A percentile compares a stretch with the other conserved stretches of the same genome.
Conservation (phyloP, 2,329 filamentous ascomycete genomes). For the Arthrobotrys sinensis region DNA sequence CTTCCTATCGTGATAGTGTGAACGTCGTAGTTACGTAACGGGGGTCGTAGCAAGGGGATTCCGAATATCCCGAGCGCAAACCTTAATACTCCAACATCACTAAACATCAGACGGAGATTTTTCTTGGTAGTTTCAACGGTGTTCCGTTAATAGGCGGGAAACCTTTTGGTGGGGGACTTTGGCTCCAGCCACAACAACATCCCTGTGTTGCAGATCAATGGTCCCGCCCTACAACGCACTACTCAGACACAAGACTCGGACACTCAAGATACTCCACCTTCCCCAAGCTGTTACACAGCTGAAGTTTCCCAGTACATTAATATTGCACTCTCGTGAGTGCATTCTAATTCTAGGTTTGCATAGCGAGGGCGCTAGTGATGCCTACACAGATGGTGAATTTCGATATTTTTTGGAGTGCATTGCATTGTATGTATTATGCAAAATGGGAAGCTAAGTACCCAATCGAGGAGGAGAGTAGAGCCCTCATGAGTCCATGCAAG, state of each 20-base stretch:
- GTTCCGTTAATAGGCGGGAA: slow-evolving; percentile 12
- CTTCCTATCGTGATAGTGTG: neutral
- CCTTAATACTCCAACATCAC: neutral
- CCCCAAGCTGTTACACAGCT: neutral
- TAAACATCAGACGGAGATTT: slow-evolving; percentile 14
- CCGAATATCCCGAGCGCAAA: neutral
- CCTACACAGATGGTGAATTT: neutral
- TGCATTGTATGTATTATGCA: neutral
- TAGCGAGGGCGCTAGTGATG: neutral
- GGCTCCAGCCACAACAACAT: neutral
- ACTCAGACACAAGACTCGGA: slow-evolving; percentile 6
- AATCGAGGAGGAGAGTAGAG: slow-evolving; percentile 5
- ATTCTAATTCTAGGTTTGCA: slow-evolving; percentile 1
- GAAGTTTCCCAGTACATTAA: neutral
- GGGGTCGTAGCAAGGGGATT: slow-evolving; percentile 1
- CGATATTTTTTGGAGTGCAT: neutral
- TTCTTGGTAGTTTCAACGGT: slow-evolving; percentile 24
- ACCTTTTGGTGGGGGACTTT: neutral
- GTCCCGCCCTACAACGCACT: neutral
- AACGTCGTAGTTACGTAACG: slow-evolving; percentile 4
- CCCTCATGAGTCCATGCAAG: neutral
- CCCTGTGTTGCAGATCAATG: neutral
- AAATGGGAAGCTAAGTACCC: neutral
- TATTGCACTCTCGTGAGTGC: slow-evolving; percentile 14
- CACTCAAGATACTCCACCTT: neutral